These are phyloP conservation scores for Cyclotella sp. DNA, from an alignment of 108 stramenopile genomes.

Conservation along the genomic window DNA sequence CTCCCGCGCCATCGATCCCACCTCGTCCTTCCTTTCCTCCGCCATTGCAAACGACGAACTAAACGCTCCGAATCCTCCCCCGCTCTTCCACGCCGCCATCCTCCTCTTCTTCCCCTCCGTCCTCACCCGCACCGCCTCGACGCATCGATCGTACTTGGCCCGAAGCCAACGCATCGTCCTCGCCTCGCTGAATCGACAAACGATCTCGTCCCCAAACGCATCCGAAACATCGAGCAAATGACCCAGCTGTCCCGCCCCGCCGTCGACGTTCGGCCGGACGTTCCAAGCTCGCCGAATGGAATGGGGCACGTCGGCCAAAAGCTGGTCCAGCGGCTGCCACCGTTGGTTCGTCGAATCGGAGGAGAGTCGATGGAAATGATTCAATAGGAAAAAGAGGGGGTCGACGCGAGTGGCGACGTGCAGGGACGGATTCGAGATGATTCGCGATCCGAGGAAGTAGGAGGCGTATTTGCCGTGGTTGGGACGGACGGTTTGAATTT, in stretches of 20 bases:
- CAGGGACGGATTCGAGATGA: constrained; percentile 62
- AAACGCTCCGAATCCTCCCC: constrained; percentile 46
- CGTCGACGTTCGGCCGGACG: constrained; percentile 8
- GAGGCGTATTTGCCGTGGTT: constrained; percentile 57
- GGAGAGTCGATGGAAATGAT: constrained; percentile 23
- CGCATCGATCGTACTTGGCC: constrained; percentile 54
- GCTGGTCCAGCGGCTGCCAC: constrained; percentile 77
- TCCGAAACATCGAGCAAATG: constrained; percentile 62
- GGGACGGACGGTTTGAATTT: constrained; percentile 56
- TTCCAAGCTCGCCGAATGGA: constrained; percentile 42
- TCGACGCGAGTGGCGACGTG: constrained; percentile 65
- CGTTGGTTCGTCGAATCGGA: background rate
- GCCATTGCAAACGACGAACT: constrained; percentile 46
- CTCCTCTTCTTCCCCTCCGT: constrained; percentile 17
- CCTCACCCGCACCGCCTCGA: constrained; percentile 40
- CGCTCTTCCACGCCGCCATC: background rate
- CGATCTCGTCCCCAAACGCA: constrained; percentile 58
- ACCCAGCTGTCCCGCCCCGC: constrained; percentile 50
- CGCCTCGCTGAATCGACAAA: constrained; percentile 60
- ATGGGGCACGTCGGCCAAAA: constrained; percentile 45
- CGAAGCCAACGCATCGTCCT: constrained; percentile 60
- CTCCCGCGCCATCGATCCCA: too few species aligned
- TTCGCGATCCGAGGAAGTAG: constrained; percentile 62
- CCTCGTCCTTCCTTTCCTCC: constrained; percentile 29
- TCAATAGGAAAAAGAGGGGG: constrained; percentile 68